These are phyloP conservation scores for Coprinellus micaceus DNA, from an alignment of 768 basidiomycete genomes.

Conservation along the genomic window DNA sequence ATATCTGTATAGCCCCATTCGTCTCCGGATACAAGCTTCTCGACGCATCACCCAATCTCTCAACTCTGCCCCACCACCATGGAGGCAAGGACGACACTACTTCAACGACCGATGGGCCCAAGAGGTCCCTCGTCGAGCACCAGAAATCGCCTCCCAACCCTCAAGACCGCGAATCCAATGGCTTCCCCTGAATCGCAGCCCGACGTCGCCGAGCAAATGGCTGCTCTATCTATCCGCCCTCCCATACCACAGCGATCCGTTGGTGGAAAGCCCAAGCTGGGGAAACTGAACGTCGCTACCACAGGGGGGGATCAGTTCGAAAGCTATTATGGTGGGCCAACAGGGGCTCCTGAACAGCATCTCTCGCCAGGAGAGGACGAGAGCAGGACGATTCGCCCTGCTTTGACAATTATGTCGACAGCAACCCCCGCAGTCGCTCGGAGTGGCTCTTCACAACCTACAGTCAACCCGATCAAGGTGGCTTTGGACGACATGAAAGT, in stretches of 20 bases:
- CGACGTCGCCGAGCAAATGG: not conserved
- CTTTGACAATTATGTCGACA: conserved; percentile 18
- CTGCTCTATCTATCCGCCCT: conserved; percentile 5
- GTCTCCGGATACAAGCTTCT: not conserved
- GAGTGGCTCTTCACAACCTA: conserved; percentile 34
- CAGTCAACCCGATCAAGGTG: conserved; percentile 32
- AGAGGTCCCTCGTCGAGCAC: conserved; percentile 1
- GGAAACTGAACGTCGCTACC: conserved; percentile 17
- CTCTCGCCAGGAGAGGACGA: conserved; percentile 23
- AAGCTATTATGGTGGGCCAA: conserved; percentile 43
- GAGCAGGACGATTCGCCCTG: conserved; percentile 44
- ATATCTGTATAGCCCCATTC: conserved; percentile 10
- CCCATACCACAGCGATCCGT: conserved; percentile 16
- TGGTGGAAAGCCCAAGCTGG: conserved; percentile 22
- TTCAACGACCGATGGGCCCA: conserved; percentile 38
- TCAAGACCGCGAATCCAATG: conserved; percentile 15
- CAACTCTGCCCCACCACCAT: conserved; percentile 11
- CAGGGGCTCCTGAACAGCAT: conserved; percentile 21
- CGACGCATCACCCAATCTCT: conserved; percentile 2
- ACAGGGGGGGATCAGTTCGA: conserved; percentile 30
- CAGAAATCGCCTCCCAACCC: conserved; percentile 3
- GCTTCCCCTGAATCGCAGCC: conserved; percentile 19
- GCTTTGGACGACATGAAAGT: conserved; percentile 23
- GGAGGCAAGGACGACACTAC: conserved; percentile 26
- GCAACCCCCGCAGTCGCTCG: conserved; percentile 27